Percentiles rank a stretch among this genome's conserved stretches.
Evolutionary conservation across 257 asterid genomes (phyloP).

Genomic region (Verbena officinalis): DNA sequence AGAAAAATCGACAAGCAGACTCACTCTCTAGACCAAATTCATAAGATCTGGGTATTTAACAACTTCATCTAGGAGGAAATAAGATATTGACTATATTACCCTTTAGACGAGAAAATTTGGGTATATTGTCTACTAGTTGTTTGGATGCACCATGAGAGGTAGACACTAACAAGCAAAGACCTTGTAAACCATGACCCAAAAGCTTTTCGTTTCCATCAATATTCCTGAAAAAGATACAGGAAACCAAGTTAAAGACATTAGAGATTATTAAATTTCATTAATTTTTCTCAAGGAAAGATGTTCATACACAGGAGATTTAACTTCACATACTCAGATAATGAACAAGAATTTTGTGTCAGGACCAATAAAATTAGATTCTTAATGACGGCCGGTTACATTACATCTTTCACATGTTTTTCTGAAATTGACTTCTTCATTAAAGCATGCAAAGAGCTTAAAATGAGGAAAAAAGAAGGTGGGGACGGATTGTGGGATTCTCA

Average conservation of each 20-base stretch:
- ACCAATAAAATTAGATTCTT: not conserved
- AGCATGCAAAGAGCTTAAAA: not conserved
- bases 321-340: not conserved
- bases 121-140: constrained; percentile 27
- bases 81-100: constrained; percentile 4
- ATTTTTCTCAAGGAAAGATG: constrained; percentile 3
- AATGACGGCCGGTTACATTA: not conserved
- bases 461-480: constrained; percentile 4
- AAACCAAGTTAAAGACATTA: not conserved
- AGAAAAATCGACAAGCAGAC: constrained; percentile 14
- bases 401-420: constrained; percentile 1
- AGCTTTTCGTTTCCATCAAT: constrained; percentile 27
- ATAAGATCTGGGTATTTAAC: constrained; percentile 13
- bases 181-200: constrained; percentile 24
- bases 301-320: not conserved
- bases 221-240: constrained; percentile 22
- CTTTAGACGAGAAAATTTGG: constrained; percentile 11
- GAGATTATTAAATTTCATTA: constrained; percentile 13
- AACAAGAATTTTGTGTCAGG: constrained; percentile 10
- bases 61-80: constrained; percentile 20
- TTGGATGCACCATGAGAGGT: constrained; percentile 11
- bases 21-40: constrained; percentile 19
- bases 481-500: too few species aligned
- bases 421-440: not conserved
- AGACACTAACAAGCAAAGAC: constrained; percentile 26